Evolutionary conservation across 148 eudicot species (phyloP), one percentile per base, ranked within the genome.

Genomic region (Chenopodium album): DNA sequence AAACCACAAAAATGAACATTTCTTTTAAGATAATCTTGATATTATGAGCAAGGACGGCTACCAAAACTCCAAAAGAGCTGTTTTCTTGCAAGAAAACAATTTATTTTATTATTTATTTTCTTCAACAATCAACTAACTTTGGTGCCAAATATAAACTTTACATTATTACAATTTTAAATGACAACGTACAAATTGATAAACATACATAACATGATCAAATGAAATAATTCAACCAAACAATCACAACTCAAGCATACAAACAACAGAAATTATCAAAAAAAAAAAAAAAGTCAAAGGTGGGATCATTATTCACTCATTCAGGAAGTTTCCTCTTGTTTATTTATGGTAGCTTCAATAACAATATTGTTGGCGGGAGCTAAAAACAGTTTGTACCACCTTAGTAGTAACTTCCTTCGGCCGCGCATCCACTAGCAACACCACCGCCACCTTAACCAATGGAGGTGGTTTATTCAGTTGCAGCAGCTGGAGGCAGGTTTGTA

Each of bases 401-500:
- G 13, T 9, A 34, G 23, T 69, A 69, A 69, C 47, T 17, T 69
- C n/a, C 46, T 31, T 9, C 47, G 47, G n/a, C 73, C 14, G 31
- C 71, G 64, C 26, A 8, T 31, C 37, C 54, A 29, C 32, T 52
- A n/a, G 17, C 41, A 34, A 54, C 59, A 7, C 73, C 73, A 29
- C 66, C 46, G 7, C 44, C 73, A 5, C 47, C 73, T n/a, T 32
- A 69, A 5, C n/a, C 16, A 1, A 37, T 12, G 14, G 71, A 1
- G 10, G 71, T 10, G 46, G 73, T 19, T 56, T 56, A 17, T 56
- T 56, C 62, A 17, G 20, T 14, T 56, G 62, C n/a, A 73, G 77
- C 87, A 19, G 86, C 82, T 12, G 87, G 76, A 0, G 92, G 88
- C 16, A 81, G 84, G 60, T 76, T 20, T 9, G 87, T 60, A 0